Evolutionary conservation across 352 stramenopile genomes (phyloP).

Genomic region (Phytophthora citrophthora): DNA sequence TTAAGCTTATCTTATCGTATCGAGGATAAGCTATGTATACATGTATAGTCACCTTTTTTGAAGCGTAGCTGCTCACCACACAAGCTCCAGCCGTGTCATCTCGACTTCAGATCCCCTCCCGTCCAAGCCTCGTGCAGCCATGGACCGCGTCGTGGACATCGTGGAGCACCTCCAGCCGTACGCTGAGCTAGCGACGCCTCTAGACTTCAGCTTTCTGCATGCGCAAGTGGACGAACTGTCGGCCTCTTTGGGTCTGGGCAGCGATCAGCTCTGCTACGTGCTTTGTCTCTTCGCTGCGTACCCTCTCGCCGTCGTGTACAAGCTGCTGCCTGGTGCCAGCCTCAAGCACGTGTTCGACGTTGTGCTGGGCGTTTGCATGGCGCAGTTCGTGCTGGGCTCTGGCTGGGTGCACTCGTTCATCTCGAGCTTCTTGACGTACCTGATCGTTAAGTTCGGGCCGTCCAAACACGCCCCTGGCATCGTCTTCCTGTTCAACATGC

Average conservation of each 20-base stretch:
- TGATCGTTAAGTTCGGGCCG: conserved; percentile 77
- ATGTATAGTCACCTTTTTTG: too few relatives aligned
- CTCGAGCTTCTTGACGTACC: conserved; percentile 90
- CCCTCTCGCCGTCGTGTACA: conserved; percentile 92
- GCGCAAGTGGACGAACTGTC: conserved; percentile 51
- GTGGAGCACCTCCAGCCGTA: conserved; percentile 53
- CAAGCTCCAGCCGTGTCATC: conserved; percentile 7
- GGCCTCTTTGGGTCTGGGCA: conserved; percentile 44
- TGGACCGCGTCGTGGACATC: conserved; percentile 50
- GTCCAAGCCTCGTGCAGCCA: conserved; percentile 3
- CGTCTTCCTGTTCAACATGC: conserved; percentile 95
- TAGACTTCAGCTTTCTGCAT: conserved; percentile 62
- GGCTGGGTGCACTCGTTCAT: conserved; percentile 97
- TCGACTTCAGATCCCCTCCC: neutral
- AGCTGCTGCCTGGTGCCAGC: conserved; percentile 77
- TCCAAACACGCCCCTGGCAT: conserved; percentile 69
- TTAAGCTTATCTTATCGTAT: too few relatives aligned
- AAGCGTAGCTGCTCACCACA: conserved; percentile 20
- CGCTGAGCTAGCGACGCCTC: conserved; percentile 56
- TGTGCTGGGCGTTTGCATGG: conserved; percentile 90
- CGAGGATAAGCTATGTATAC: too few relatives aligned
- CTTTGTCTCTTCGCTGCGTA: conserved; percentile 95
- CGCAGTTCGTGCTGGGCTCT: conserved; percentile 93
- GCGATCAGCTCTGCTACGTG: conserved; percentile 84
- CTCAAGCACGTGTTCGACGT: conserved; percentile 95